Conservation (phyloP, 1,284 basidiomycete genomes). For the Xanthoconium separans region DNA sequence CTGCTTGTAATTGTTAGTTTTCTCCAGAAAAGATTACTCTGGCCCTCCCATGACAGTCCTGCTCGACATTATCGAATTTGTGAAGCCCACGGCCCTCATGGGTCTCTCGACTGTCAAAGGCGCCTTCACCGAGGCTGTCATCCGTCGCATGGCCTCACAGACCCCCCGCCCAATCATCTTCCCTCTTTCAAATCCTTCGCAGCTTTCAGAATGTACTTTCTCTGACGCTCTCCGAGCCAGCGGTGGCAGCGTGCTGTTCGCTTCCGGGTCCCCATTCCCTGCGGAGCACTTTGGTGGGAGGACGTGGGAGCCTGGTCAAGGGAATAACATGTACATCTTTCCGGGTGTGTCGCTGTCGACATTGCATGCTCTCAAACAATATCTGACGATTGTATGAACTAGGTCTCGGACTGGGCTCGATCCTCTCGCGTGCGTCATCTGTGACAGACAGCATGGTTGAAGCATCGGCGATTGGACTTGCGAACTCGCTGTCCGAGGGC, state of each 20-base stretch:
- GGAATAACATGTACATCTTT: conserved; percentile 88
- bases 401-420: conserved; percentile 80
- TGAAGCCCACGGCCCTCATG: conserved; percentile 89
- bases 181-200: conserved; percentile 93
- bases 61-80: conserved; percentile 79
- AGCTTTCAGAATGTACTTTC: conserved; percentile 84
- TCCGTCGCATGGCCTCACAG: conserved; percentile 80
- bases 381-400: conserved; percentile 1
- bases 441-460: conserved; percentile 85
- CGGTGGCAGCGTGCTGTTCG: conserved; percentile 78
- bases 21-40: conserved; percentile 78
- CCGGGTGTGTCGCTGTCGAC: conserved; percentile 45
- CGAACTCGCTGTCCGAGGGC: conserved; percentile 70
- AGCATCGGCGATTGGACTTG: conserved; percentile 74
- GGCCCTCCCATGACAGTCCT: conserved; percentile 77
- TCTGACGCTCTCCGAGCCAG: conserved; percentile 81
- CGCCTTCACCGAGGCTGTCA: conserved; percentile 77
- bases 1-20: conserved; percentile 47
- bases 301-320: conserved; percentile 81
- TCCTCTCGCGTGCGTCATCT: conserved; percentile 62
- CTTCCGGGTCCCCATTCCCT: conserved; percentile 89
- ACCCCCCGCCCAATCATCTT: conserved; percentile 92
- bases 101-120: conserved; percentile 88
- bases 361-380: conserved; percentile 4
- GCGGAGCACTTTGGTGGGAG: conserved; percentile 58